phyloP scores from a whole-genome alignment of 2,329 filamentous ascomycete species.

The Fusarium sp. region DNA sequence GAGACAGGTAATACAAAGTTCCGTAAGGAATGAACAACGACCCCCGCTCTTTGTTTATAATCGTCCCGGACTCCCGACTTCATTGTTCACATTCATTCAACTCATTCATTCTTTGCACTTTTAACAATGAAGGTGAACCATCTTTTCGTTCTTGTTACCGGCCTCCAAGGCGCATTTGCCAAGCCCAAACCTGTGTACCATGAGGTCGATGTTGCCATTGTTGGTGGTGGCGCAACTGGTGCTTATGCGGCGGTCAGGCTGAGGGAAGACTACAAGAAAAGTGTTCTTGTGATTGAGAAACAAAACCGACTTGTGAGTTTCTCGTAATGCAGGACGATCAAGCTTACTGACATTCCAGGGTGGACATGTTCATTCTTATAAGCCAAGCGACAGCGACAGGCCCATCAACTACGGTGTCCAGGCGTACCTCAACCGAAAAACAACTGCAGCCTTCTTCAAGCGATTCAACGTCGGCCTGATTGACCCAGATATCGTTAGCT shows the following conservation, averaged over 20 bases:
- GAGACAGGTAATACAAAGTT: neutral
- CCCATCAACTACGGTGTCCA: conserved; percentile 37
- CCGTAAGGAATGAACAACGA: neutral
- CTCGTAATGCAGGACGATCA: accelerated
- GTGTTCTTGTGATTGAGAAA: conserved; percentile 40
- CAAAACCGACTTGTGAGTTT: conserved; percentile 16
- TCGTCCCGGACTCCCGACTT: neutral
- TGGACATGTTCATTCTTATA: conserved; percentile 35
- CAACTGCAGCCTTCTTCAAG: conserved; percentile 26
- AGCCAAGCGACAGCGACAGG: neutral
- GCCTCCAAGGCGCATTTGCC: neutral
- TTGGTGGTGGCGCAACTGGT: conserved; percentile 38
- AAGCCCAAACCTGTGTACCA: neutral
- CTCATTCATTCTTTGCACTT: neutral
- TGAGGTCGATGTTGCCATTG: conserved; percentile 37
- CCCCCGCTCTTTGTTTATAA: neutral
- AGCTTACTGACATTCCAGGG: conserved; percentile 12
- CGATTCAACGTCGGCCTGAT: conserved; percentile 31
- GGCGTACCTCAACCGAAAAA: conserved; percentile 29
- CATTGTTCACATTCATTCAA: neutral
- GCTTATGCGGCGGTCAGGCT: conserved; percentile 40
- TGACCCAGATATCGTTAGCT: neutral
- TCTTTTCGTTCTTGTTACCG: neutral
- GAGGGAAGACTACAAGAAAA: conserved; percentile 34
- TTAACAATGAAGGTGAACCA: neutral